A percentile compares a stretch with the other conserved stretches of the same genome.
Evolutionary conservation across 1,284 basidiomycete genomes (phyloP).

Genomic region (Kwoniella shivajii): DNA sequence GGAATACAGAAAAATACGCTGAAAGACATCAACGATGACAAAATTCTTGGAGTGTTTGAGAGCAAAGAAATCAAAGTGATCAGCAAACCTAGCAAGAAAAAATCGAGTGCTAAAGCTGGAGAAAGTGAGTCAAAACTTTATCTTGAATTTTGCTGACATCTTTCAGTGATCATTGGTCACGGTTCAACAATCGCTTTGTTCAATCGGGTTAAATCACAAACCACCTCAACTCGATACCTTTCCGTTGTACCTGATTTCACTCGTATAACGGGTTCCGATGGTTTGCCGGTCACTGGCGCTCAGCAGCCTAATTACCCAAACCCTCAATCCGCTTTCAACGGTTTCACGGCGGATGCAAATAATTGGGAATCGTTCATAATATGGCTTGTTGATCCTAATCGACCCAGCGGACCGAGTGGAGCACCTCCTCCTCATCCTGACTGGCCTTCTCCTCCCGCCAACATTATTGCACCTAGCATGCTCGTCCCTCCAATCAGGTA

Average conservation of each 20-base stretch:
- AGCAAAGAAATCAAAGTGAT: slow-evolving; percentile 95
- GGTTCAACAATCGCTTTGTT: slow-evolving; percentile 93
- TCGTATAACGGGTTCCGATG: slow-evolving; percentile 87
- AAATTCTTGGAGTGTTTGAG: slow-evolving; percentile 78
- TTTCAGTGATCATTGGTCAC: slow-evolving; percentile 85
- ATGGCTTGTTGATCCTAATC: slow-evolving; percentile 69
- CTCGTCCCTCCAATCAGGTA: slow-evolving; percentile 70
- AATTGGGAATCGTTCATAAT: slow-evolving; percentile 83
- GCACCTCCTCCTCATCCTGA: slow-evolving; percentile 66
- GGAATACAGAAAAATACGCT: slow-evolving; percentile 31
- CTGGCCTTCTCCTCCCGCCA: slow-evolving; percentile 74
- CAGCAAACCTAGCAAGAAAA: slow-evolving; percentile 94
- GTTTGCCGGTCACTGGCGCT: slow-evolving; percentile 75
- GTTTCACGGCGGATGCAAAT: slow-evolving; percentile 56
- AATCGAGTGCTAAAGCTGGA: slow-evolving; percentile 87
- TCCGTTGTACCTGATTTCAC: slow-evolving; percentile 89
- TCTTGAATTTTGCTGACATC: background rate
- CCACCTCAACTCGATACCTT: slow-evolving; percentile 92
- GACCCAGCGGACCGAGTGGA: slow-evolving; percentile 72
- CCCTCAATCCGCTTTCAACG: slow-evolving; percentile 30
- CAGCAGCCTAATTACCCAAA: slow-evolving; percentile 16
- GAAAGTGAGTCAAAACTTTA: slow-evolving; percentile 67
- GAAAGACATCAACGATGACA: slow-evolving; percentile 71
- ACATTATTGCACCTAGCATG: slow-evolving; percentile 70
- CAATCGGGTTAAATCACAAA: slow-evolving; percentile 90